phyloP scores from a whole-genome alignment of 495 filamentous ascomycete genomes.

The Evernia prunastri region DNA sequence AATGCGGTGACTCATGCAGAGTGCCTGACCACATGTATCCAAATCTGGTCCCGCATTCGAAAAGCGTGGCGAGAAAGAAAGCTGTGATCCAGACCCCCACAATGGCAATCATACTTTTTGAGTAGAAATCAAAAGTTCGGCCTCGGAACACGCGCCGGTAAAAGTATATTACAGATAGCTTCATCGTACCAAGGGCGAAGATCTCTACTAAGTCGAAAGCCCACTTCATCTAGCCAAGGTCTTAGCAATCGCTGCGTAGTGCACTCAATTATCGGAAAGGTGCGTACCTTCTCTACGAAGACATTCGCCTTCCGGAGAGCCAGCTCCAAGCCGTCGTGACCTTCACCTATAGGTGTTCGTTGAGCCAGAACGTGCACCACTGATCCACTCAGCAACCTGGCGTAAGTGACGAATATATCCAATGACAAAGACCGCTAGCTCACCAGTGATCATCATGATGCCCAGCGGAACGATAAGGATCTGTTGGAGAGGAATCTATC shows the following conservation, averaged over 20 bases:
- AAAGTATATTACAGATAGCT: constrained; percentile 20
- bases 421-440: not conserved
- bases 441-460: constrained; percentile 12
- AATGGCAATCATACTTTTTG: constrained; percentile 13
- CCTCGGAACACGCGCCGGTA: constrained; percentile 15
- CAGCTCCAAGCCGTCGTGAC: not conserved
- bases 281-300: constrained; percentile 3
- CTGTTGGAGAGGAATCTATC: not conserved
- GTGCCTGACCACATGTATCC: constrained; percentile 2
- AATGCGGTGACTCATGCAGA: not conserved
- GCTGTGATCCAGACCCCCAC: constrained; percentile 11
- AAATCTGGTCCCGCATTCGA: constrained; percentile 10
- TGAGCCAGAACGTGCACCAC: constrained; percentile 7
- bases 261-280: not conserved
- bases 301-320: constrained; percentile 5
- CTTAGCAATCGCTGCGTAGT: not conserved
- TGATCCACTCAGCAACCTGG: not conserved
- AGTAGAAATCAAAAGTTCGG: constrained; percentile 8
- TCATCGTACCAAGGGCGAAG: constrained; percentile 8
- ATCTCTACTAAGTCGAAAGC: constrained; percentile 9
- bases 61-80: constrained; percentile 10
- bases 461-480: constrained; percentile 11
- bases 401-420: not conserved
- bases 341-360: constrained; percentile 8
- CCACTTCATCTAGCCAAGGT: constrained; percentile 3